Evolutionary conservation across 257 asterid genomes (phyloP), one percentile per base, ranked within the genome.

Genomic region (Haberlea rhodopensis): DNA sequence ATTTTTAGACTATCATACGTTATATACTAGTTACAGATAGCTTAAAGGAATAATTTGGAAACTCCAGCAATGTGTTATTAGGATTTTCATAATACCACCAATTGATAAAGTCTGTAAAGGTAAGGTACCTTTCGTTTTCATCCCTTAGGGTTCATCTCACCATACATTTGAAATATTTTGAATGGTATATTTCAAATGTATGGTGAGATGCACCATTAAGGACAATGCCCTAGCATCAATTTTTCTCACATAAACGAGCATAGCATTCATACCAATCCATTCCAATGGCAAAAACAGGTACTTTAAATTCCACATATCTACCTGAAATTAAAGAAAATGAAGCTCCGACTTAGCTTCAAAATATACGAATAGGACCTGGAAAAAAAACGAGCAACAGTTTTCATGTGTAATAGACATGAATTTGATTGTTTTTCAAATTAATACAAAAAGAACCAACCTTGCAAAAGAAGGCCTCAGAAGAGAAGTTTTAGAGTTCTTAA

Each of bases 201-300:
- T n/a, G n/a, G n/a, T n/a, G n/a, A n/a, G n/a, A n/a, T n/a, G n/a
- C n/a, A n/a, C n/a, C n/a, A n/a, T n/a, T n/a, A n/a, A n/a, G n/a
- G n/a, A n/a, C n/a, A n/a, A n/a, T n/a, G n/a, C n/a, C n/a, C n/a
- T n/a, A n/a, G n/a, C n/a, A n/a, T n/a, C n/a, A n/a, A n/a, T n/a
- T n/a, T n/a, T n/a, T n/a, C n/a, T n/a, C 19, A 88, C 96, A 68
- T 85, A 88, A 13, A 88, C 94, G 19, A 88, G 84, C 96, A 88
- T 88, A 0, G 91, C 96, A 25, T 88, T 88, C 91, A 80, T 80
- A 18, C 96, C 96, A 8, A 88, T 88, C 96, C 96, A 88, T 73
- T 85, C 81, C 21, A 88, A 73, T 25, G 87, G 86, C 52, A 88
- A 70, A 65, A 88, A 85, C 62, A 57, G 51, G 56, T 49, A 80